Base-by-base conservation (phyloP, 495 filamentous ascomycete species). In the Penicillium samsonianum region DNA sequence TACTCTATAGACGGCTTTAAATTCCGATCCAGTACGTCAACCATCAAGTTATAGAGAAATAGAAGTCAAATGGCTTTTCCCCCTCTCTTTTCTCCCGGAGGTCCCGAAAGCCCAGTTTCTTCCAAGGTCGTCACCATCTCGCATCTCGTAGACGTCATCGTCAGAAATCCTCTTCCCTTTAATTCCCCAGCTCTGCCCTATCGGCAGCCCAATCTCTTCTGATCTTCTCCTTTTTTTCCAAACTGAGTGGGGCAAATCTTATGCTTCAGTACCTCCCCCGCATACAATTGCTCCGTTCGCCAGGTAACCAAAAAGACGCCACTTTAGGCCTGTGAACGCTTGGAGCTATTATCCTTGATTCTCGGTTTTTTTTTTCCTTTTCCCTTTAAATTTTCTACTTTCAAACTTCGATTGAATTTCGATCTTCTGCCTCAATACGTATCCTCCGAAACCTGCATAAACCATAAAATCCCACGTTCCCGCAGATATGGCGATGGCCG, bases 401-500 rank as follows among this genome's bases (percentile, higher is more conserved):
- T 14, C 30, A 33, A 14, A 2, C 11, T 33, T 33, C 30, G 30
- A 14, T 14, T 14, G 4, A 33, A 33, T 33, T 33, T 33, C 30
- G 30, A 33, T 53, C 43, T 28, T 45, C 38, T 47, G 37, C 16
- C 37, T 31, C 47, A 38, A 41, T 46, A 43, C 48, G 30, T 60
- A 62, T 43, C 50, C 42, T 43, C 20, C 20, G 52, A 26, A 3
- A 8, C 28, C 25, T 42, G 50, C 50, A 54, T 54, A 45, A 47
- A 35, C 31, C 42, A 23, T 55, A 55, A 55, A 40, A 38, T 46
- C 52, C 52, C 61, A 54, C 64, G 60, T 65, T 63, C 54, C 59
- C 41, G 50, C 53, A 59, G 63, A 52, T 58, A 78, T 78, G 75
- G 73, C 75, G 28, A 78, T 66, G 68, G 67, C 72, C 63, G 65